Percentiles rank a stretch among this genome's conserved stretches.
Conservation (phyloP, 1,284 basidiomycete species). For the Apiotrichum sp. region DNA sequence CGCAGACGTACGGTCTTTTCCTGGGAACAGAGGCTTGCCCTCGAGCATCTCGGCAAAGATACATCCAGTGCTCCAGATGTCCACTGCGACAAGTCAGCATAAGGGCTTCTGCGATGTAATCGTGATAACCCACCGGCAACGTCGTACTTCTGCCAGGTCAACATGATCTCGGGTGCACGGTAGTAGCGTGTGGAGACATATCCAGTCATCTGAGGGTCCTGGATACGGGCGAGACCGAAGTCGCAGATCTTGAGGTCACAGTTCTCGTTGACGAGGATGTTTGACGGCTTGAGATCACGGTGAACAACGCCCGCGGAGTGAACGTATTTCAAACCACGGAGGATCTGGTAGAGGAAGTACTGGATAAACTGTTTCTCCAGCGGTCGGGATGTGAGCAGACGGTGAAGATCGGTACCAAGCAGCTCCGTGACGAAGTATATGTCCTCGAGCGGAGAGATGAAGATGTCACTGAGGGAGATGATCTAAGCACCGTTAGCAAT, state of each 20-base stretch:
- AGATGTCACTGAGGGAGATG: slow-evolving; percentile 97
- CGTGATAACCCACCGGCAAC: slow-evolving; percentile 59
- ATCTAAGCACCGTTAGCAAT: slow-evolving; percentile 55
- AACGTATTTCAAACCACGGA: slow-evolving; percentile 97
- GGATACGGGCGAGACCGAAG: slow-evolving; percentile 87
- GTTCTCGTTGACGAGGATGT: slow-evolving; percentile 99
- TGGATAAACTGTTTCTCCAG: slow-evolving; percentile 99
- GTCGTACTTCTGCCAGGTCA: slow-evolving; percentile 99
- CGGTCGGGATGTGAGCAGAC: slow-evolving; percentile 89
- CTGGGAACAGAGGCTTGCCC: slow-evolving; percentile 97
- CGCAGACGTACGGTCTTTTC: slow-evolving; percentile 68
- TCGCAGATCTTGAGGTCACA: slow-evolving; percentile 99
- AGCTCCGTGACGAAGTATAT: slow-evolving; percentile 99
- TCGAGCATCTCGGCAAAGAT: slow-evolving; percentile 99
- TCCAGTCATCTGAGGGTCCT: slow-evolving; percentile 98
- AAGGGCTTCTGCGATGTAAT: background rate
- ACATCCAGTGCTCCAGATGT: slow-evolving; percentile 98
- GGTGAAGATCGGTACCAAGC: slow-evolving; percentile 94
- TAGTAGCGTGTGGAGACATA: slow-evolving; percentile 99
- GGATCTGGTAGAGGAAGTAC: slow-evolving; percentile 98
- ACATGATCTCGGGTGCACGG: slow-evolving; percentile 98
- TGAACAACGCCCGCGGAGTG: slow-evolving; percentile 99
- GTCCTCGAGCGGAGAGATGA: slow-evolving; percentile 97
- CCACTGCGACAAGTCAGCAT: slow-evolving; percentile 53
- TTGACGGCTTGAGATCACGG: slow-evolving; percentile 98